Evolutionary conservation across 1,284 basidiomycete genomes (phyloP).

Genomic region (Mycena sp.): DNA sequence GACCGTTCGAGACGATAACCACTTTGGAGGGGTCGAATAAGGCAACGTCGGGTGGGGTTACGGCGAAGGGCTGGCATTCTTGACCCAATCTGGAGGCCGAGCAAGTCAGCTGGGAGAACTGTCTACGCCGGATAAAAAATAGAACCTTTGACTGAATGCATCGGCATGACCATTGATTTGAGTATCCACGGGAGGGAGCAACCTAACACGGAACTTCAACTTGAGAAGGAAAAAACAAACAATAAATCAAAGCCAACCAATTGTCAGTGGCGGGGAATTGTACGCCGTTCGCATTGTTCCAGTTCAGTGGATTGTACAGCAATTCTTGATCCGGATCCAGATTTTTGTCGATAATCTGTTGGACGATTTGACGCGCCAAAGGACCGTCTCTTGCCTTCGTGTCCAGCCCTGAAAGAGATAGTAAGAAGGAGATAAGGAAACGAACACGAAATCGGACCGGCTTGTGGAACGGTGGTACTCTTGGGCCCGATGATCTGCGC

Average conservation of each 20-base stretch:
- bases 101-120: background rate
- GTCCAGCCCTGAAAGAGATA: conserved; percentile 53
- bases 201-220: background rate
- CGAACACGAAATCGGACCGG: conserved; percentile 8
- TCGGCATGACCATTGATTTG: conserved; percentile 60
- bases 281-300: conserved; percentile 62
- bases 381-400: conserved; percentile 62
- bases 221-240: background rate
- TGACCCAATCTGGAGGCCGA: conserved; percentile 55
- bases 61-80: conserved; percentile 65
- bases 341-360: conserved; percentile 51
- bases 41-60: conserved; percentile 54
- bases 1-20: conserved; percentile 66
- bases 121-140: background rate
- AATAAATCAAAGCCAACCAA: conserved; percentile 50
- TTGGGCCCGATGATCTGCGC: conserved; percentile 64
- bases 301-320: conserved; percentile 63
- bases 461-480: conserved; percentile 30
- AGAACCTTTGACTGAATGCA: conserved; percentile 57
- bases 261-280: conserved; percentile 55
- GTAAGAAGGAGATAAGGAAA: background rate
- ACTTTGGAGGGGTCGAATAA: conserved; percentile 65
- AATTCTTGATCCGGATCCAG: conserved; percentile 58
- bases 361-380: conserved; percentile 62
- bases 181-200: conserved; percentile 48